Percentiles rank a stretch among this genome's conserved stretches.
phyloP scores from a whole-genome alignment of 495 filamentous ascomycete species.

The Xylaria bambusicola region DNA sequence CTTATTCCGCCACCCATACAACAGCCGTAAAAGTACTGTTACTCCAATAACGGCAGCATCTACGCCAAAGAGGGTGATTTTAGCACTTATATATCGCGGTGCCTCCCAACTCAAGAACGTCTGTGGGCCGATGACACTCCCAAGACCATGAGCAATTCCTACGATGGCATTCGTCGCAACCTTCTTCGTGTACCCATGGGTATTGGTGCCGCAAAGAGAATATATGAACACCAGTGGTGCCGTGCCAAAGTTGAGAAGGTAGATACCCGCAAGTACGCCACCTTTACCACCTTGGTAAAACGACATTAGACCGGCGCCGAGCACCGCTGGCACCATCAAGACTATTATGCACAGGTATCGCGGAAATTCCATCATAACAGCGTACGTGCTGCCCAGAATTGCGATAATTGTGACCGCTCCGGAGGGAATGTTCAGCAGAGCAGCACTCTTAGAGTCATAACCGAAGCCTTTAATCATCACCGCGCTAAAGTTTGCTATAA shows the following conservation, averaged over 20 bases:
- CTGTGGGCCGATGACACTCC: constrained; percentile 70
- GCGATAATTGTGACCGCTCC: constrained; percentile 58
- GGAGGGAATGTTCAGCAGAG: constrained; percentile 62
- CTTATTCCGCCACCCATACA: constrained; percentile 51
- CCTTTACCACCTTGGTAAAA: constrained; percentile 53
- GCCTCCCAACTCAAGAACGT: constrained; percentile 63
- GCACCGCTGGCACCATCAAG: constrained; percentile 40
- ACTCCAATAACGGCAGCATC: constrained; percentile 46
- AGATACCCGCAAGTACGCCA: constrained; percentile 63
- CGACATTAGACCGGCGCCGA: constrained; percentile 62
- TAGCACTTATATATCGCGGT: constrained; percentile 63
- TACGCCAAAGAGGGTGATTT: constrained; percentile 57
- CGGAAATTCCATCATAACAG: constrained; percentile 10
- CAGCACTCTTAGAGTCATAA: constrained; percentile 53
- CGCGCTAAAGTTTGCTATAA: constrained; percentile 63
- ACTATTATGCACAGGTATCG: constrained; percentile 20
- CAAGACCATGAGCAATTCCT: constrained; percentile 60
- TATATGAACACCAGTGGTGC: constrained; percentile 51
- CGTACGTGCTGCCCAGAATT: constrained; percentile 53
- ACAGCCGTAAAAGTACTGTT: constrained; percentile 40
- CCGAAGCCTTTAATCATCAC: constrained; percentile 60
- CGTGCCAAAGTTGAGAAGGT: constrained; percentile 63
- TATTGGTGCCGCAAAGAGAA: constrained; percentile 25
- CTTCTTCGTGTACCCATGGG: constrained; percentile 7
- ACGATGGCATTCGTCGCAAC: constrained; percentile 46